Percentiles rank a stretch among this genome's conserved stretches.
phyloP scores from a whole-genome alignment of 768 basidiomycete species.

The Boletales sp. region DNA sequence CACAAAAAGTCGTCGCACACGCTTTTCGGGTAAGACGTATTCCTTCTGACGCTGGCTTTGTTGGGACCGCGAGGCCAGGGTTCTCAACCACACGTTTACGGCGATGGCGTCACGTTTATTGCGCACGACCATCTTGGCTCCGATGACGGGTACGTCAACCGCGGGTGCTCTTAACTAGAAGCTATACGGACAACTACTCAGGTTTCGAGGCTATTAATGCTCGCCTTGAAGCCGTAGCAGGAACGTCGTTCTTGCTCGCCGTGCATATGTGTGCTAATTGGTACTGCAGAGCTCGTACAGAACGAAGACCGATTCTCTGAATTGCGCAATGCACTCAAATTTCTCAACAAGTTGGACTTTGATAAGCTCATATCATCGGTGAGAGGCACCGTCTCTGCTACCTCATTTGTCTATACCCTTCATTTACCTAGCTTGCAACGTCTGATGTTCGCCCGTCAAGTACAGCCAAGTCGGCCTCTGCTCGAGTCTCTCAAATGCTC shows the following conservation, averaged over 20 bases:
- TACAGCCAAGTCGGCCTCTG: slow-evolving; percentile 60
- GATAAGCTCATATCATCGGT: slow-evolving; percentile 82
- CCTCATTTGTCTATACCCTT: neutral
- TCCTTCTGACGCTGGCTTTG: neutral
- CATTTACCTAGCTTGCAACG: slow-evolving; percentile 52
- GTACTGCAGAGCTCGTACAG: slow-evolving; percentile 61
- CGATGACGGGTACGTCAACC: slow-evolving; percentile 57
- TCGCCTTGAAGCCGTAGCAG: slow-evolving; percentile 84
- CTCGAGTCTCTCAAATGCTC: slow-evolving; percentile 76
- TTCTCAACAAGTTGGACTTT: slow-evolving; percentile 77
- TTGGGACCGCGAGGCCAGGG: slow-evolving; percentile 34
- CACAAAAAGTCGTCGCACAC: slow-evolving; percentile 68
- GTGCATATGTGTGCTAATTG: slow-evolving; percentile 1
- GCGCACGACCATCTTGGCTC: slow-evolving; percentile 77
- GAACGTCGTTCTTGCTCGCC: slow-evolving; percentile 29
- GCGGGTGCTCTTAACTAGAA: neutral
- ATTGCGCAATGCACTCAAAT: slow-evolving; percentile 63
- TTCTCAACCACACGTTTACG: slow-evolving; percentile 79
- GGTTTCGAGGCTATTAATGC: slow-evolving; percentile 61
- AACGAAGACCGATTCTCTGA: slow-evolving; percentile 71
- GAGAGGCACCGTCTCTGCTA: slow-evolving; percentile 8
- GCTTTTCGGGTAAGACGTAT: slow-evolving; percentile 61
- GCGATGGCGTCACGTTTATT: slow-evolving; percentile 86
- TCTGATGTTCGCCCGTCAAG: slow-evolving; percentile 54
- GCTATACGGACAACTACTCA: neutral